A percentile compares a stretch with the other conserved stretches of the same genome.
These are phyloP conservation scores for Escovopsis weberi DNA, from an alignment of 2,329 filamentous ascomycete genomes.

Conservation along the genomic window DNA sequence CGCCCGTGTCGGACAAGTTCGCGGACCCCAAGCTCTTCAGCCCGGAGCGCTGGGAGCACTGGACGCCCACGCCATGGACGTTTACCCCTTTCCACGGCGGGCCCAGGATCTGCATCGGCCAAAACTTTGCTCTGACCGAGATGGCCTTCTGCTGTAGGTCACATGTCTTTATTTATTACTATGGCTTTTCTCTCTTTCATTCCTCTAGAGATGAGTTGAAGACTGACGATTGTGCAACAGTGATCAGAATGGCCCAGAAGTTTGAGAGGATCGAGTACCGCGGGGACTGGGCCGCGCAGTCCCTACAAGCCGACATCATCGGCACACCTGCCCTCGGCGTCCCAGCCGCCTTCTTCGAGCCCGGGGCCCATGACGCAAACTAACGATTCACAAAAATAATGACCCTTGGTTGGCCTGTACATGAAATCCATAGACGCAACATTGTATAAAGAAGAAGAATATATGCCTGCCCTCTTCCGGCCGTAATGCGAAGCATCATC, in stretches of 20 bases:
- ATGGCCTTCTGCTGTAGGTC: conserved; percentile 34
- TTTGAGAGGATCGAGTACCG: conserved; percentile 39
- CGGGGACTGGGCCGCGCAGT: conserved; percentile 27
- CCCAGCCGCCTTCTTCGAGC: conserved; percentile 21
- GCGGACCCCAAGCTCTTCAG: conserved; percentile 26
- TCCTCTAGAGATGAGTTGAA: conserved; percentile 13
- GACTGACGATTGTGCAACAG: conserved; percentile 10
- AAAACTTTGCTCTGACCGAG: conserved; percentile 45
- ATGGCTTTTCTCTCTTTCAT: not conserved
- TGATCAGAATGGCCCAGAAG: conserved; percentile 38
- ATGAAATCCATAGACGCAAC: no score
- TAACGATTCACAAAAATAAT: no score
- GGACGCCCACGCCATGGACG: conserved; percentile 38
- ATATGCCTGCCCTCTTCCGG: no score
- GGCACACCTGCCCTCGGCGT: conserved; percentile 26
- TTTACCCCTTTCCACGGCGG: conserved; percentile 40
- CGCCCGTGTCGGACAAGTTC: conserved; percentile 22
- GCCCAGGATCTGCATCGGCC: conserved; percentile 39
- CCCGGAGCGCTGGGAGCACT: conserved; percentile 36
- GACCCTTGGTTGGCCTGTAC: no score
- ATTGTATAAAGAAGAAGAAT: no score
- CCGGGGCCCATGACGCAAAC: not conserved
- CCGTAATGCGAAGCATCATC: no score
- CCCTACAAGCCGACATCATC: conserved; percentile 26
- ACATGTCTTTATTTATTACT: no score